Conservation (phyloP, 306 rosid genomes). For the Comarum palustre region DNA sequence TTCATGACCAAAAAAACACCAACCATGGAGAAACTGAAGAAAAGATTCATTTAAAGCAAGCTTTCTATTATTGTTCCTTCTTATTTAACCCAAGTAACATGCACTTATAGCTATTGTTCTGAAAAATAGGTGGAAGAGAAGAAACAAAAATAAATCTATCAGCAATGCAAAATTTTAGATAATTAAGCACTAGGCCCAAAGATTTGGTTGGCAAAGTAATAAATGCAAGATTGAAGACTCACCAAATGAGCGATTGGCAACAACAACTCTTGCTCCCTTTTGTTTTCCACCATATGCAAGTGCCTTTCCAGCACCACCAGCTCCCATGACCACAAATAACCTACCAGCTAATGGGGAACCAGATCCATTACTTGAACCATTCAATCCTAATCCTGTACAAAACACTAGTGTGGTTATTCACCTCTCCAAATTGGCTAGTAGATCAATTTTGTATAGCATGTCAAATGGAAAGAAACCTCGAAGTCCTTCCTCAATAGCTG, state of each 20-base stretch:
- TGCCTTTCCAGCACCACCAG: conserved; percentile 77
- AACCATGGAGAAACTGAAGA: conserved; percentile 2
- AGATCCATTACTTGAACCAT: conserved; percentile 21
- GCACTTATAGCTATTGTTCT: neutral
- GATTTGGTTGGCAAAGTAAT: neutral
- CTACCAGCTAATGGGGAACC: conserved; percentile 56
- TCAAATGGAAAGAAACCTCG: conserved; percentile 35
- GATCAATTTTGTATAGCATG: neutral
- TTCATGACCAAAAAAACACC: neutral
- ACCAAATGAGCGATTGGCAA: conserved; percentile 63
- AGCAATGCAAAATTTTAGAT: neutral
- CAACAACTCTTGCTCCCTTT: conserved; percentile 70
- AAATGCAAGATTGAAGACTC: neutral
- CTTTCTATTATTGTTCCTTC: neutral
- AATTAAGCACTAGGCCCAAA: neutral
- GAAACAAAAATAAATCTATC: neutral
- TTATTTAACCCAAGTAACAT: neutral
- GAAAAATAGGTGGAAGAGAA: neutral
- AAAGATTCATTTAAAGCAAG: neutral
- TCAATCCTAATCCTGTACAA: conserved; percentile 25
- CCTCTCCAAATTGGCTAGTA: neutral
- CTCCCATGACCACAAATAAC: conserved; percentile 64
- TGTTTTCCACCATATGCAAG: conserved; percentile 72
- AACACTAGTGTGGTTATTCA: neutral
- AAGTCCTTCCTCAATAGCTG: conserved; percentile 63